phyloP scores from a whole-genome alignment of 2,329 filamentous ascomycete species.

The Colletotrichum salicis region DNA sequence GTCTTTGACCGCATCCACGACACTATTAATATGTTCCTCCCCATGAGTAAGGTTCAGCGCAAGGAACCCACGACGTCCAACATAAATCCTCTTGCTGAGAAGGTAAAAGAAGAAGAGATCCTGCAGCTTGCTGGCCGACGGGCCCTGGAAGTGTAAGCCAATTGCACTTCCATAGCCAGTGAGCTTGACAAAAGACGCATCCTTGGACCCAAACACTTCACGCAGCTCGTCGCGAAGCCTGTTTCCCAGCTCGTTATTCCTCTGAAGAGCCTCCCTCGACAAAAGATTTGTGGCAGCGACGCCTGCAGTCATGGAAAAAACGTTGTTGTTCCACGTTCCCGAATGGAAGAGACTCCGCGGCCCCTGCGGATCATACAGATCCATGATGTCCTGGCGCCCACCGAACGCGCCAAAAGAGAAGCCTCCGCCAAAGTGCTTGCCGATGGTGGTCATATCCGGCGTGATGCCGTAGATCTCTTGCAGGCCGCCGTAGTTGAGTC shows the following conservation, averaged over 20 bases:
- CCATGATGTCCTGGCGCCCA: conserved; percentile 68
- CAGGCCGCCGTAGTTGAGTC: conserved; percentile 63
- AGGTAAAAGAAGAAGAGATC: conserved; percentile 34
- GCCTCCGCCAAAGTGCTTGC: conserved; percentile 75
- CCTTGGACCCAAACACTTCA: conserved; percentile 9
- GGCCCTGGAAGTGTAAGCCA: conserved; percentile 27
- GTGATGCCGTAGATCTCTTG: conserved; percentile 53
- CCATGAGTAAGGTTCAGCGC: conserved; percentile 32
- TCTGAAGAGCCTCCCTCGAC: conserved; percentile 23
- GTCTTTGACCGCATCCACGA: not conserved
- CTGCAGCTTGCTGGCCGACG: conserved; percentile 3
- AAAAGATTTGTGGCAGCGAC: conserved; percentile 31
- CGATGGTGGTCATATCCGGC: conserved; percentile 72
- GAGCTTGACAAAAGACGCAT: conserved; percentile 11
- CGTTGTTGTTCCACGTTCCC: conserved; percentile 37
- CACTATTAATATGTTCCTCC: conserved; percentile 17
- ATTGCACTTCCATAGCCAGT: conserved; percentile 31
- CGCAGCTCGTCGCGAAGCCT: conserved; percentile 16
- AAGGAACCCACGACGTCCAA: conserved; percentile 31
- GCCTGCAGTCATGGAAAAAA: conserved; percentile 37
- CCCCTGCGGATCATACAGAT: conserved; percentile 62
- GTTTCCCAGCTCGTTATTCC: conserved; percentile 20
- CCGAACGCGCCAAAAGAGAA: conserved; percentile 76
- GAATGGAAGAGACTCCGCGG: conserved; percentile 34
- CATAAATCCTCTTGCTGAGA: conserved; percentile 25